Percentiles rank a stretch among this genome's conserved stretches.
Evolutionary conservation across 352 stramenopile genomes (phyloP).

Genomic region (Phytophthora brassicae): DNA sequence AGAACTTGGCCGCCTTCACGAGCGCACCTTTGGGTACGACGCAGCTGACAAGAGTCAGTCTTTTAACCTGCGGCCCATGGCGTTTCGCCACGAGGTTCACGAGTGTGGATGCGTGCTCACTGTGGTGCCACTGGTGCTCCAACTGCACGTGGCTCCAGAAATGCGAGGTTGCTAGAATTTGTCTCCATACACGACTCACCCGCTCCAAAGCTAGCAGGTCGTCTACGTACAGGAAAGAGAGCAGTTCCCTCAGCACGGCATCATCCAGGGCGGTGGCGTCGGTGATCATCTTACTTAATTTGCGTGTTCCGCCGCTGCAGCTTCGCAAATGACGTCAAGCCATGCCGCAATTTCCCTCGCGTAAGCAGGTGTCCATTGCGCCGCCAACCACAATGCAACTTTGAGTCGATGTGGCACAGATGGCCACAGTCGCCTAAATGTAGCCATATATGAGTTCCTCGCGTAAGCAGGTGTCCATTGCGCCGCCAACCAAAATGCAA

Average conservation of each 20-base stretch:
- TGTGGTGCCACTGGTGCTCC: conserved; percentile 35
- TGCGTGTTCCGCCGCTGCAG: conserved; percentile 30
- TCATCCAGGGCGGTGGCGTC: conserved; percentile 18
- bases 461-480: neutral
- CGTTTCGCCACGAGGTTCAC: conserved; percentile 33
- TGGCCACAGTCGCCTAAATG: neutral
- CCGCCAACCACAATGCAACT: conserved; percentile 17
- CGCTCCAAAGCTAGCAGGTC: conserved; percentile 59
- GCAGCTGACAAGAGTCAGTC: conserved; percentile 51
- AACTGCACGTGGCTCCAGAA: conserved; percentile 42
- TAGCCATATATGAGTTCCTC: neutral
- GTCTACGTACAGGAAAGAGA: conserved; percentile 51
- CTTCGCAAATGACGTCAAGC: conserved; percentile 3
- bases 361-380: neutral
- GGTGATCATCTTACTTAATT: too few relatives aligned
- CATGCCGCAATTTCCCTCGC: neutral
- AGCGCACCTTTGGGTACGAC: conserved; percentile 38
- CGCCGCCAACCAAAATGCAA: conserved; percentile 17
- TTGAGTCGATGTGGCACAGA: conserved; percentile 17
- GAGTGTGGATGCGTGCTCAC: conserved; percentile 26
- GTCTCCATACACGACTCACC: conserved; percentile 39
- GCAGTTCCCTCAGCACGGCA: conserved; percentile 37
- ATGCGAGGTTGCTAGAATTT: conserved; percentile 24
- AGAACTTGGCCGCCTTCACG: conserved; percentile 32
- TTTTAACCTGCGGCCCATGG: conserved; percentile 43